Evolutionary conservation across 2,329 filamentous ascomycete species (phyloP), one percentile per base, ranked within the genome.

Genomic region (Phaeophleospora eucalypticola): DNA sequence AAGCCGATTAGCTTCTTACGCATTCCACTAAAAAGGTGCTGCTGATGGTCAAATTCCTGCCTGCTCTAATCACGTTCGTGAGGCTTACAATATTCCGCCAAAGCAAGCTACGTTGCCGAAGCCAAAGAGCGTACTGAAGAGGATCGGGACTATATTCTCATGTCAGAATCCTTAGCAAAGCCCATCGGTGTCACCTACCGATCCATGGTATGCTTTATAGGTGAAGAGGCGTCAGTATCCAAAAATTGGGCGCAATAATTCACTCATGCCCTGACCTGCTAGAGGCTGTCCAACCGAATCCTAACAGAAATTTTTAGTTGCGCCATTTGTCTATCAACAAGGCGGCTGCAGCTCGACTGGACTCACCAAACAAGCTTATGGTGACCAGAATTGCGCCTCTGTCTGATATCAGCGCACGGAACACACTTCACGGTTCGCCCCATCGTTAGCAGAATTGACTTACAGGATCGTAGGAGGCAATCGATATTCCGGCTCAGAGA

Each of bases 401-500:
- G 46, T 48, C 27, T 47, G 44, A 46, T 29, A n/a, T n/a, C n/a
- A n/a, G n/a, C 24, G 12, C 6, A 48, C 38, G 38, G 52, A 61
- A 45, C 60, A 47, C 41, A 43, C 29, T 16, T 37, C 37, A 36
- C 35, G 32, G 29, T 35, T 24, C 47, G 10, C 36, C 24, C n/a
- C n/a, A n/a, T n/a, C 45, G 21, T 41, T 17, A 36, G 48, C 35
- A 27, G 44, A 34, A 38, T 27, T 34, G n/a, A 58, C 61, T 41
- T 51, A 65, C 57, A 68, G 50, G 44, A 73, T 71, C 14, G 73
- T 78, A 44, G 87, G 82, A 4, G 88, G 86, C 27, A 96, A 77
- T 51, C 89, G 82, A 70, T 86, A 94, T 70, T 96, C 91, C 6
- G 91, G 90, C 73, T 95, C 88, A 49, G 82, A 84, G 40, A 78